These are phyloP conservation scores for Penicillium longicatenatum DNA, from an alignment of 495 filamentous ascomycete genomes.

Conservation along the genomic window DNA sequence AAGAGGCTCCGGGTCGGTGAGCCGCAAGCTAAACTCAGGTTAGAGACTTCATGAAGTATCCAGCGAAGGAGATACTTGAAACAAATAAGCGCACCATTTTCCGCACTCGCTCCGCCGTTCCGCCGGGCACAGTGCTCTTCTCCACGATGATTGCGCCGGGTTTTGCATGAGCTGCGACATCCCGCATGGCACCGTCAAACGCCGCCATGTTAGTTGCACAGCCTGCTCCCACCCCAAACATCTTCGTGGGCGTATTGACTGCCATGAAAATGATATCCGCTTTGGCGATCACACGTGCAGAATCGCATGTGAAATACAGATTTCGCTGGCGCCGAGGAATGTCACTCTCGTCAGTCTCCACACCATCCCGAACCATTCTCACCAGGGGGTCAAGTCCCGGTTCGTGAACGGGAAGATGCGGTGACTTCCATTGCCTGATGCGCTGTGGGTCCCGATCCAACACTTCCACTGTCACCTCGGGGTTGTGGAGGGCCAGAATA, in stretches of 20 bases:
- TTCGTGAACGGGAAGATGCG: slow-evolving; percentile 76
- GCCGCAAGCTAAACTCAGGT: slow-evolving; percentile 41
- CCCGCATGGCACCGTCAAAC: slow-evolving; percentile 68
- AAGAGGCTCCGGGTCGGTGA: slow-evolving; percentile 59
- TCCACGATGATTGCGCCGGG: slow-evolving; percentile 76
- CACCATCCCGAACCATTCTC: slow-evolving; percentile 60
- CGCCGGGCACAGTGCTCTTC: slow-evolving; percentile 81
- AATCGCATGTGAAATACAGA: slow-evolving; percentile 71
- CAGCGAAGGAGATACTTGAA: background rate
- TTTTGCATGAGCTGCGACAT: slow-evolving; percentile 66
- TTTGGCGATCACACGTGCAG: slow-evolving; percentile 58
- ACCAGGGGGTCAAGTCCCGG: slow-evolving; percentile 71
- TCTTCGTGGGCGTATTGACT: slow-evolving; percentile 83
- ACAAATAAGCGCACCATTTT: slow-evolving; percentile 52
- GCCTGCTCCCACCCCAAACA: slow-evolving; percentile 67
- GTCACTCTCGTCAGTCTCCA: slow-evolving; percentile 17
- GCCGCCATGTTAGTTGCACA: slow-evolving; percentile 71
- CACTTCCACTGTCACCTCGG: slow-evolving; percentile 66
- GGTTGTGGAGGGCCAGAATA: slow-evolving; percentile 72
- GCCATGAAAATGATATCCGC: slow-evolving; percentile 78
- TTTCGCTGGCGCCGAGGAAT: slow-evolving; percentile 47
- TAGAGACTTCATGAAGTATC: slow-evolving; percentile 50
- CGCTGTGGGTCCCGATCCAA: slow-evolving; percentile 66
- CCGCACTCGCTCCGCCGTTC: slow-evolving; percentile 70
- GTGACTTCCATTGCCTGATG: slow-evolving; percentile 73